Conservation (phyloP, 208 protist species). For the Leishmania turanica region DNA sequence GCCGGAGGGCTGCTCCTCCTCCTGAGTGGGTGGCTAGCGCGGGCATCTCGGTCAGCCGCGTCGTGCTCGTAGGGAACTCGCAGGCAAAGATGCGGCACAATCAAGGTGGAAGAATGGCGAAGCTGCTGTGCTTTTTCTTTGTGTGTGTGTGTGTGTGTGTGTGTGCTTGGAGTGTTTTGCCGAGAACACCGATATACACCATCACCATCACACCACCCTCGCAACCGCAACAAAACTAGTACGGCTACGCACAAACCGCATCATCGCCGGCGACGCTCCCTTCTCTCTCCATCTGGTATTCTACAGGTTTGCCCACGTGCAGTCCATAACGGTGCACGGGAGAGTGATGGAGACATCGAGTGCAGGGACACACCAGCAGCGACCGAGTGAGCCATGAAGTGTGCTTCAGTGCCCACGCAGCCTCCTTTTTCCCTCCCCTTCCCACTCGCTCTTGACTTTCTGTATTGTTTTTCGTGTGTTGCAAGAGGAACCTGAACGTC, state of each 20-base stretch:
- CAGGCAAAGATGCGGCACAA: neutral
- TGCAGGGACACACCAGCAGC: neutral
- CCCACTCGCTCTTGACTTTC: neutral
- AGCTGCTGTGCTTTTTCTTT: neutral
- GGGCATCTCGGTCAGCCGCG: conserved; percentile 12
- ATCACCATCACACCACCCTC: neutral
- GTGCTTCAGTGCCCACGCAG: neutral
- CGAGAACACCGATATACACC: neutral
- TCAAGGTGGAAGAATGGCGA: neutral
- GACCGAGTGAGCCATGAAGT: neutral
- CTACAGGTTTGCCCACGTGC: neutral
- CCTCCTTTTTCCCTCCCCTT: too few species aligned
- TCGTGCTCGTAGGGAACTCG: conserved; percentile 22
- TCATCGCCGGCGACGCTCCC: neutral
- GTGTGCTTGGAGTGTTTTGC: neutral
- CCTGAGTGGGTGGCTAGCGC: conserved; percentile 38
- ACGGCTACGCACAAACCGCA: neutral
- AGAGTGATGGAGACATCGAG: neutral
- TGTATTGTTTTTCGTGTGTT: neutral
- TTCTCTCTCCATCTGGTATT: neutral
- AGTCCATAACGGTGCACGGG: neutral
- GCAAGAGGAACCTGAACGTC: neutral
- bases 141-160: too few species aligned
- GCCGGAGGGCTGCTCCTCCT: conserved; percentile 33
- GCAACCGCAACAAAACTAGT: neutral